Base-by-base conservation (phyloP, 768 basidiomycete species). In the Neoboletus magnificus region DNA sequence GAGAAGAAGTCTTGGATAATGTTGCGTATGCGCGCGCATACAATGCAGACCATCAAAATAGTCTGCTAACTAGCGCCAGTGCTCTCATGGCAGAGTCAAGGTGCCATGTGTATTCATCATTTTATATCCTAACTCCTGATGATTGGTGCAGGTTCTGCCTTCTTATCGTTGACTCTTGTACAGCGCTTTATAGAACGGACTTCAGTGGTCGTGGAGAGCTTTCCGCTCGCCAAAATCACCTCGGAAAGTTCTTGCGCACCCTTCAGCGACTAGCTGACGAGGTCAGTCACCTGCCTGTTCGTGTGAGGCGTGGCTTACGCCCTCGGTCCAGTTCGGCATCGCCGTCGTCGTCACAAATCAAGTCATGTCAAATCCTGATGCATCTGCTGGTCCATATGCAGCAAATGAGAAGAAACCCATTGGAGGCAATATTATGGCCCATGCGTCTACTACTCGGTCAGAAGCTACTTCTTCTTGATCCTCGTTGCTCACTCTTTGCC, bases 41-140 rank as follows among this genome's bases (percentile, higher is more conserved):
- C 73, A 99, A 99, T 65, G 96, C 95, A 37, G 97, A 98, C 68
- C 97, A 98, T 73, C 97, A 99, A 67, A 83, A 91, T 52, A 82
- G 90, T 50, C 78, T 99, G 52, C 77, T 99, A 56, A 86, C 93
- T 0, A 89, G 84, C 62, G 97, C 97, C 2, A 93, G 93, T 67
- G 97, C 95, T n/a, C 82, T 99, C 65, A 98, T 99, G 97, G 91
- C 94, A 6, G 97, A 99, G 71, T 98, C 96, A 40, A 85, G 97
- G 96, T 95, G 58, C 50, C 60, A 53, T 9, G 18, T 66, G 60
- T 65, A 65, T 66, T 68, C 69, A 62, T 32, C 54, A 23, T 36
- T 25, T 18, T 23, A 11, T 33, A 13, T 40, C 33, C 25, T 29
- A 22, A 55, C 33, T 37, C 42, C 59, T 64, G 27, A 67, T 43